Evolutionary conservation across 208 protist genomes (phyloP), one percentile per base, ranked within the genome.

Genomic region (Porcisia deanei): DNA sequence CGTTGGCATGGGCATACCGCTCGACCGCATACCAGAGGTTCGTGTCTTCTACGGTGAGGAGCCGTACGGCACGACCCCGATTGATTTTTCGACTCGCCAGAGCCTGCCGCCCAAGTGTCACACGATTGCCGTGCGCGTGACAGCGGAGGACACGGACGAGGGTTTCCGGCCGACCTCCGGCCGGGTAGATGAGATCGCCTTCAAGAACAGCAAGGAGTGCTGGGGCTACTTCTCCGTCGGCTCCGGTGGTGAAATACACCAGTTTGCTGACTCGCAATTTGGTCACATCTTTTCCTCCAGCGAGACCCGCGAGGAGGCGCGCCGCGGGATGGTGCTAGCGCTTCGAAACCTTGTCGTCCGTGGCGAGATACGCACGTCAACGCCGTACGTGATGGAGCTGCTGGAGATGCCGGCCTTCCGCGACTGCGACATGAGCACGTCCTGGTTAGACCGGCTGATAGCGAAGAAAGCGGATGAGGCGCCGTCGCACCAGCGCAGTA

Each of bases 171-270:
- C 98, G 20, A 98, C 97, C 52, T 96, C 90, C 16, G 98, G 98
- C 55, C 81, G 81, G 41, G 96, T 99, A 72, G 88, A 98, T 43
- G 94, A 98, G 75, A 93, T 99, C 41, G 95, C 91, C 34, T 99
- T 99, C 85, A 92, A 96, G 77, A 98, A 96, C 73, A 97, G 90
- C 73, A 94, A 93, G 55, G 97, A 99, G 80, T 98, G 99, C 69
- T 99, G 98, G 98, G 99, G 98, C 71, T 99, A 99, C 88, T 99
- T 99, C 81, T 98, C 96, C 58, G 91, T 99, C 43, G 75, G 76
- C 63, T 85, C 89, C 1, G 85, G 89, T 9, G 96, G 94, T 61
- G 93, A 89, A 45, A 90, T 99, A 30, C 97, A 99, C 73, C 93
- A 97, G 87, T 99, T 91, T 72, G 92, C 98, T 7, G 98, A 99